phyloP scores from a whole-genome alignment of 176 grass and related monocot species.

The Typha latifolia region DNA sequence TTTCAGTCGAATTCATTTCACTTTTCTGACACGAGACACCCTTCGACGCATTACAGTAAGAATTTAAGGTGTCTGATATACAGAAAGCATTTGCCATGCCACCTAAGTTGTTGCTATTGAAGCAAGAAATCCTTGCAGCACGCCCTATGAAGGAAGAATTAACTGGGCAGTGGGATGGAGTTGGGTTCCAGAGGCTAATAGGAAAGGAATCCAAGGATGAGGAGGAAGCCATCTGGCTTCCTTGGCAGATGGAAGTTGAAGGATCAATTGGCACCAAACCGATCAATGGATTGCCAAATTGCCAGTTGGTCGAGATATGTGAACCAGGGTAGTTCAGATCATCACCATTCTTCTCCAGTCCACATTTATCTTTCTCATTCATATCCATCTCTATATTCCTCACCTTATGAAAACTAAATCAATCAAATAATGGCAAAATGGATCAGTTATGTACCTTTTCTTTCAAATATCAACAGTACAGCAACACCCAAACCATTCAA shows the following conservation, averaged over 20 bases:
- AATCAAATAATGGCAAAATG: not conserved
- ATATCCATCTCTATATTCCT: slow-evolving; percentile 22
- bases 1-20: slow-evolving; percentile 13
- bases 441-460: too few relatives aligned
- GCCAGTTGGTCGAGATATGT: slow-evolving; percentile 36
- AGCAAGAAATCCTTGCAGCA: slow-evolving; percentile 67
- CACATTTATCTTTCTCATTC: slow-evolving; percentile 40
- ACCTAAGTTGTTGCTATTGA: slow-evolving; percentile 20
- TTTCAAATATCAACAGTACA: too few relatives aligned
- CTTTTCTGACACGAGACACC: slow-evolving; percentile 23
- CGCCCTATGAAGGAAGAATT: slow-evolving; percentile 78
- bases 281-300: slow-evolving; percentile 21
- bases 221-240: slow-evolving; percentile 14
- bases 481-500: too few relatives aligned
- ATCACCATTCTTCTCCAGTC: slow-evolving; percentile 39
- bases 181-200: slow-evolving; percentile 42
- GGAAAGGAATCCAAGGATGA: slow-evolving; percentile 42
- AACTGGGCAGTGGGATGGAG: slow-evolving; percentile 42
- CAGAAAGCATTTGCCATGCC: slow-evolving; percentile 26
- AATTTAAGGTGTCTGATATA: slow-evolving; percentile 19
- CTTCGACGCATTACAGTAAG: slow-evolving; percentile 26
- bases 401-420: not conserved
- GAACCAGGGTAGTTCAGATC: slow-evolving; percentile 21
- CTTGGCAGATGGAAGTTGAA: not conserved
- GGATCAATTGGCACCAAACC: too few relatives aligned